A percentile compares a stretch with the other conserved stretches of the same genome.
phyloP scores from a whole-genome alignment of 192 early-diverging fungal genomes.

The Backusella macrospora region DNA sequence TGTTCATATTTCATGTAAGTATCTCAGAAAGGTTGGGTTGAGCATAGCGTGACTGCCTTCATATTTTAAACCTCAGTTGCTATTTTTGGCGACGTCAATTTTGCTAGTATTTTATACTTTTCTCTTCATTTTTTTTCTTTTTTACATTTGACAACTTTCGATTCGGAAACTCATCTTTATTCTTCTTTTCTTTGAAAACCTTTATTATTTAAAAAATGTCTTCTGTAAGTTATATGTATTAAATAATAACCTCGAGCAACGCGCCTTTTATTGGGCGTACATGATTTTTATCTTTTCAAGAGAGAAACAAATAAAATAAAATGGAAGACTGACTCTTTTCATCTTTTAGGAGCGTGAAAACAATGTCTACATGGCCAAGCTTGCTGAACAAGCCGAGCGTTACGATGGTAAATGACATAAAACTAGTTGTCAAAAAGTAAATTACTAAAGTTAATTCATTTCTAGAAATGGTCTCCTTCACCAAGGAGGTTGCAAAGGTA shows the following conservation, averaged over 20 bases:
- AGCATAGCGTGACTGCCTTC: neutral
- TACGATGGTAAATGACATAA: constrained; percentile 63
- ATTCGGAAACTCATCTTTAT: constrained; percentile 10
- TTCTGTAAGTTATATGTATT: neutral
- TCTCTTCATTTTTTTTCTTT: neutral
- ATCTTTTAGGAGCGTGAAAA: constrained; percentile 53
- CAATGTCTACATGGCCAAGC: constrained; percentile 98
- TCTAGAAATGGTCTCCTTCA: constrained; percentile 84
- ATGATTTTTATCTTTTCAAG: neutral
- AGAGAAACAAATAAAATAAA: neutral
- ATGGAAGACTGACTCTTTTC: neutral
- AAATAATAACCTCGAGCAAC: neutral
- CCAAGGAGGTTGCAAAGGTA: constrained; percentile 80
- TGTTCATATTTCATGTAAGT: too few relatives aligned
- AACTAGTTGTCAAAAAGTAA: neutral
- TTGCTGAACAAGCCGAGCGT: constrained; percentile 91
- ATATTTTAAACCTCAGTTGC: neutral
- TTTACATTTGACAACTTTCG: constrained; percentile 11
- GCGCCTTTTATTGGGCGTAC: neutral
- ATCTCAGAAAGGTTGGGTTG: neutral
- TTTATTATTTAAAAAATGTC: constrained; percentile 2
- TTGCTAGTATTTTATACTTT: neutral
- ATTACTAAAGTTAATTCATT: neutral
- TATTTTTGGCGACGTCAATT: neutral
- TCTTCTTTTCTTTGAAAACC: neutral